phyloP scores from a whole-genome alignment of 768 basidiomycete genomes.

The Boletus reticuloceps region DNA sequence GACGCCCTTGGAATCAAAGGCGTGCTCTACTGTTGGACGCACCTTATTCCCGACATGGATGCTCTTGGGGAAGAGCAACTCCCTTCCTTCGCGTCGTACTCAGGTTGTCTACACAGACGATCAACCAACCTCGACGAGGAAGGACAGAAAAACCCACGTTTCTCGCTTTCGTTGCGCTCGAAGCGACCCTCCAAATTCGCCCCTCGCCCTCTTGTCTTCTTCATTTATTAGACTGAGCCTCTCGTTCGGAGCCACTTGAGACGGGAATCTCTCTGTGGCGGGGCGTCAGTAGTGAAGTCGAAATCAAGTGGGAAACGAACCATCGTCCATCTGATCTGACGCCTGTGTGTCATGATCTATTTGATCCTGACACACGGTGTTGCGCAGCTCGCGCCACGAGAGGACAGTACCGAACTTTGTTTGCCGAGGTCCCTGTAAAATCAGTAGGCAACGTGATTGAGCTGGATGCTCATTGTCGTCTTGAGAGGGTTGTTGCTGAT shows the following conservation, averaged over 20 bases:
- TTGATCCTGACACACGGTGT: background rate
- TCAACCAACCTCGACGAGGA: no score
- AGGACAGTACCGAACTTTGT: background rate
- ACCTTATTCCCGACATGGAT: conserved; percentile 14
- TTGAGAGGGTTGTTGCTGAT: background rate
- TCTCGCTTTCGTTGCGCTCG: background rate
- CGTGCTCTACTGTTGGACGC: conserved; percentile 17
- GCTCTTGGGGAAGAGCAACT: no score
- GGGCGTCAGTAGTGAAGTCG: background rate
- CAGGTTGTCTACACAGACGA: no score
- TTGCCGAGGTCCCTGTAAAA: background rate
- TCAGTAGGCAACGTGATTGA: background rate
- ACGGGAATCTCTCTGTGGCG: conserved; percentile 6
- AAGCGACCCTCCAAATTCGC: background rate
- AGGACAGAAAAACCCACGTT: background rate
- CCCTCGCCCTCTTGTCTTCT: background rate
- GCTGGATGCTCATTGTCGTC: conserved; percentile 1
- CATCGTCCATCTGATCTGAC: conserved; percentile 3
- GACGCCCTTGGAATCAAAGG: conserved; percentile 6
- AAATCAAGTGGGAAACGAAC: background rate
- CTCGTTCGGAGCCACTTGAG: conserved; percentile 7
- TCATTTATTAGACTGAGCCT: background rate
- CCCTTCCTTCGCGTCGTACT: no score
- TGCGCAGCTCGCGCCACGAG: conserved; percentile 7
- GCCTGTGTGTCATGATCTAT: background rate